Percentiles rank a stretch among this genome's conserved stretches.
These are phyloP conservation scores for Salix viminalis DNA, from an alignment of 345 rosid species.

Conservation along the genomic window DNA sequence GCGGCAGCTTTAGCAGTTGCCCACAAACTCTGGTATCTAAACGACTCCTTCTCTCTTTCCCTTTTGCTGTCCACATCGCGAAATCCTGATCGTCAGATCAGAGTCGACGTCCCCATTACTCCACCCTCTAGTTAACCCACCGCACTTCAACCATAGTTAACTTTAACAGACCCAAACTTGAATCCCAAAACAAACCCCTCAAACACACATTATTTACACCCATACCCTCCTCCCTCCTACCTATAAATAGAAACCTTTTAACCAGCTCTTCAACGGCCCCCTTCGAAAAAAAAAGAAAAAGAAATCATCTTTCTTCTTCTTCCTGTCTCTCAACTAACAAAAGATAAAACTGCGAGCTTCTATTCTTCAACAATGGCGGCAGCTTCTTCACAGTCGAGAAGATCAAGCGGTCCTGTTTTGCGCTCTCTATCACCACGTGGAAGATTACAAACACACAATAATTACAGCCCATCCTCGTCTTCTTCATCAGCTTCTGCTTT, in stretches of 20 bases:
- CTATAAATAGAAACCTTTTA: conserved; percentile 43
- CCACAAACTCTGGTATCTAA: conserved; percentile 20
- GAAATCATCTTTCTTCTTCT: neutral
- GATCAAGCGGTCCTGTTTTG: conserved; percentile 51
- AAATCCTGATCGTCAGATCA: conserved; percentile 38
- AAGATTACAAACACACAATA: conserved; percentile 26
- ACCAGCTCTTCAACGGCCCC: conserved; percentile 44
- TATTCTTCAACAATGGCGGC: conserved; percentile 22
- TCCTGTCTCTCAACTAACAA: neutral
- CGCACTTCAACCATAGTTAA: conserved; percentile 25
- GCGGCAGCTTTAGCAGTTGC: conserved; percentile 34
- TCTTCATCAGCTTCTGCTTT: conserved; percentile 51
- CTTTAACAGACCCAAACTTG: neutral
- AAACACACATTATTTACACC: conserved; percentile 9
- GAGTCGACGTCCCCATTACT: conserved; percentile 29
- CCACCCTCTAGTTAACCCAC: neutral
- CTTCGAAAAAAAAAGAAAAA: conserved; percentile 5
- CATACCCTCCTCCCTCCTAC: conserved; percentile 10
- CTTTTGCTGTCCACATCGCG: neutral
- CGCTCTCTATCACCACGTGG: conserved; percentile 53
- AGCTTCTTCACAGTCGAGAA: conserved; percentile 28
- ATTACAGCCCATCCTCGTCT: conserved; percentile 8
- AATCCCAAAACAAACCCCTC: neutral
- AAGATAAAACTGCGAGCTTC: neutral
- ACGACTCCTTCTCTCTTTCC: conserved; percentile 18